Evolutionary conservation across 441 rosid species (phyloP).

Genomic region (Populus trichocarpa): DNA sequence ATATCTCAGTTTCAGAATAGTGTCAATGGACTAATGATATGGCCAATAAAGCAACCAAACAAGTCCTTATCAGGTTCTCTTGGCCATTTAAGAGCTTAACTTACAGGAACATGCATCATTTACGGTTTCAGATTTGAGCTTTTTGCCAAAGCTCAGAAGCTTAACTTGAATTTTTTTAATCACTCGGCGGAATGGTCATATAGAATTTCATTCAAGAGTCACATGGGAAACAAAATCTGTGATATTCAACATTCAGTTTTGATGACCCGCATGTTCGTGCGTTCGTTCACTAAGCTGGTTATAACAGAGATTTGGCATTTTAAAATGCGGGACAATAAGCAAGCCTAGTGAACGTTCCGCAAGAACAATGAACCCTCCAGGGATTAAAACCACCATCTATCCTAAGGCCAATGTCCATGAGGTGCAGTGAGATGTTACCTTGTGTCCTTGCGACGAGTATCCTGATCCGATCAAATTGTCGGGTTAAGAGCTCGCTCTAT

Average conservation of each 20-base stretch:
- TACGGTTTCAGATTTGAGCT: background rate
- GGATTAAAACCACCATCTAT: background rate
- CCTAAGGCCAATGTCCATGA: background rate
- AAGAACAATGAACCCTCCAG: background rate
- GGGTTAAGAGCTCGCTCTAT: constrained; percentile 79
- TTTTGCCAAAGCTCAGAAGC: background rate
- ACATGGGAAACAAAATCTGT: background rate
- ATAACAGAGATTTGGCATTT: background rate
- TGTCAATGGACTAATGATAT: too few species aligned
- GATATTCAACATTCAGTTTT: constrained; percentile 8
- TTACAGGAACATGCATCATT: background rate
- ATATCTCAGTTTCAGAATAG: too few species aligned
- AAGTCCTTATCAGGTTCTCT: background rate
- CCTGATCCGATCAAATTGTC: constrained; percentile 29
- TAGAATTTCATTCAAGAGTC: background rate
- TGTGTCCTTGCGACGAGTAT: background rate
- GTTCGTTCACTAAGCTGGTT: background rate
- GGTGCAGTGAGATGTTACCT: constrained; percentile 15
- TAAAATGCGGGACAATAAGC: background rate
- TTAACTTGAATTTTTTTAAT: background rate
- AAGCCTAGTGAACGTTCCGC: background rate
- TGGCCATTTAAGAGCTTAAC: background rate
- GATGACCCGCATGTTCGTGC: background rate
- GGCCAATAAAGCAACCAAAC: background rate
- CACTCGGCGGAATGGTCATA: background rate